Evolutionary conservation across 192 early-diverging fungal genomes (phyloP), one percentile per base, ranked within the genome.

Genomic region (Rhizoclosmatium sp.): DNA sequence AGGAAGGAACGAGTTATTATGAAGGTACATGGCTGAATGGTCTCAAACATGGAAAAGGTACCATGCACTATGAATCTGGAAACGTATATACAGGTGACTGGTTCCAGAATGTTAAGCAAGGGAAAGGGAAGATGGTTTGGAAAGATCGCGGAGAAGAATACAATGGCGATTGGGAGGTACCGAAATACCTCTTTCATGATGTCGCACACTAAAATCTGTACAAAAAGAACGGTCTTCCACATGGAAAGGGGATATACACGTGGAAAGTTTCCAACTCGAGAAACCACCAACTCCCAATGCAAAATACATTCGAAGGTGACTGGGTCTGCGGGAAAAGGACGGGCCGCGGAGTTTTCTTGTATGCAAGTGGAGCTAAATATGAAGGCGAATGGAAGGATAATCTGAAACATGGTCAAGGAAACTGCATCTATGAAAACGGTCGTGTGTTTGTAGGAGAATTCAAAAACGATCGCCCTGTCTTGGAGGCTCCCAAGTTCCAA

Each of bases 11-110:
- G 4, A 72, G 47, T 47, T 78, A 51, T 59, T 87, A 87, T 59
- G 81, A 87, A 75, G 85, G 85, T 10, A 71, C 64, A 2, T 90
- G 84, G 84, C 54, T 60, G 1, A 59, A 85, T 40, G 87, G 89
- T 4, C 39, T 81, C 41, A 87, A 82, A 49, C 78, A 88, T 71
- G 89, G 89, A 1, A 69, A 75, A 16, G 89, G 89, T 1, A 60
- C 80, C 46, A 88, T 90, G 89, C 54, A 60, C 56, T 90, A 90
- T 70, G 74, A 65, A 3, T 87, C 89, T 39, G 87, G 87, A 10
- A 90, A 89, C 76, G 79, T 85, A 1, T 90, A 90, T 69, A 80
- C 83, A 3, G 89, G 89, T 1, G 81, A 87, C 60, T 90, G 89
- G 89, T 49, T 69, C 5, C 21, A 81, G 5, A 87, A 89, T 68